phyloP scores from a whole-genome alignment of 768 basidiomycete genomes.

The Psilocybe subaeruginosa region DNA sequence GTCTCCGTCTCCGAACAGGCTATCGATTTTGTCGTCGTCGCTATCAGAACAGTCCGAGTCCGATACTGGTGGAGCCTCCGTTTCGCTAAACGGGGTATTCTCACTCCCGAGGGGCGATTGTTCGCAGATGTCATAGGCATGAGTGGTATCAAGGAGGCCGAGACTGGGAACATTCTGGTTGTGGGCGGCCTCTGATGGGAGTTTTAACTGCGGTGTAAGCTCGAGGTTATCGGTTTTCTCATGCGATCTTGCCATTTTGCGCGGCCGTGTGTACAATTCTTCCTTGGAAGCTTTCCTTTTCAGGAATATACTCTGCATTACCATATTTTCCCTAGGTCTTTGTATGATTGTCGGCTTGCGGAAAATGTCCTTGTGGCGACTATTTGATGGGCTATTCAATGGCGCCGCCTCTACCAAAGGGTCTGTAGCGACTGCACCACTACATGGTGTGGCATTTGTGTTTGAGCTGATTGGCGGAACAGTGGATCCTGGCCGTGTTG shows the following conservation, averaged over 20 bases:
- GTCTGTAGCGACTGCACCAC: too few relatives aligned
- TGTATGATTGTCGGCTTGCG: not conserved
- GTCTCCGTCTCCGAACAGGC: slow-evolving; percentile 13
- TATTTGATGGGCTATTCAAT: too few relatives aligned
- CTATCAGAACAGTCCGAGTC: not conserved
- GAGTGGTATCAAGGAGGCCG: not conserved
- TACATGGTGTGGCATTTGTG: too few relatives aligned
- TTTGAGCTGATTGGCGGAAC: too few relatives aligned
- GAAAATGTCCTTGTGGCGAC: too few relatives aligned
- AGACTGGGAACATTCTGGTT: not conserved
- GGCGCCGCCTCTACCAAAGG: too few relatives aligned
- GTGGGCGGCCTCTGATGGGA: not conserved
- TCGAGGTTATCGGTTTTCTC: not conserved
- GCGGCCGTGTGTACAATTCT: not conserved
- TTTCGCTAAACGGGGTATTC: not conserved
- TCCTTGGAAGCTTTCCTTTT: not conserved
- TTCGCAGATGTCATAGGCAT: not conserved
- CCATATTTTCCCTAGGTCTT: not conserved
- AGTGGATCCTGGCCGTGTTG: too few relatives aligned
- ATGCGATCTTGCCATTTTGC: not conserved
- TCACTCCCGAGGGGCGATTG: not conserved
- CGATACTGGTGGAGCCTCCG: slow-evolving; percentile 1
- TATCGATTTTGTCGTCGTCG: slow-evolving; percentile 7
- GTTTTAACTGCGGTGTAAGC: not conserved
- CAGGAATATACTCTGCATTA: not conserved